These are phyloP conservation scores for Neopestalotiopsis rosae DNA, from an alignment of 2,329 filamentous ascomycete species.

Conservation along the genomic window DNA sequence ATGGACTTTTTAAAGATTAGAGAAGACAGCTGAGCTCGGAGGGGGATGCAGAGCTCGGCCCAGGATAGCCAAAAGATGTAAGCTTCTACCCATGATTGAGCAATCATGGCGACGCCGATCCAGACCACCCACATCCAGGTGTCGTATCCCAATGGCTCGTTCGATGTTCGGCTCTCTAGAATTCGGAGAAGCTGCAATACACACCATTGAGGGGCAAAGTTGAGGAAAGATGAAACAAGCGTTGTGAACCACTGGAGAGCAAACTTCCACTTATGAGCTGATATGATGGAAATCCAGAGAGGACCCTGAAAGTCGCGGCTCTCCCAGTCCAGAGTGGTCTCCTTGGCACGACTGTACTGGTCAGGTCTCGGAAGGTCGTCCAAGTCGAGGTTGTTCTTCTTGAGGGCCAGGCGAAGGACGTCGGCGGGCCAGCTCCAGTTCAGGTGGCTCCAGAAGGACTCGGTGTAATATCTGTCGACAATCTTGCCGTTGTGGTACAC, in stretches of 20 bases:
- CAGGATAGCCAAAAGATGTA: constrained; percentile 72
- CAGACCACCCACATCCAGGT: constrained; percentile 73
- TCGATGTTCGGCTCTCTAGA: constrained; percentile 61
- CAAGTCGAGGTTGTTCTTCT: constrained; percentile 65
- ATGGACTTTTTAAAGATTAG: constrained; percentile 80
- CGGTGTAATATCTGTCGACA: constrained; percentile 69
- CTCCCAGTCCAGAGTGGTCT: constrained; percentile 56
- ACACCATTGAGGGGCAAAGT: constrained; percentile 73
- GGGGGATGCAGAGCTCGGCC: constrained; percentile 66
- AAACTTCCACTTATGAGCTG: constrained; percentile 62
- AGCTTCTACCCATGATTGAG: constrained; percentile 65
- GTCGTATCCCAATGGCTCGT: constrained; percentile 51
- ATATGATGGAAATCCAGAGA: constrained; percentile 66
- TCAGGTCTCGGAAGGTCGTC: constrained; percentile 67
- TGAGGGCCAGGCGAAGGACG: constrained; percentile 59
- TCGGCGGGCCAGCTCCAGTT: constrained; percentile 69
- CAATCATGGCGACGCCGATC: constrained; percentile 64
- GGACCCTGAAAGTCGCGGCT: constrained; percentile 49
- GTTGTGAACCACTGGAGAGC: constrained; percentile 64
- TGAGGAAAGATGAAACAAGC: constrained; percentile 58
- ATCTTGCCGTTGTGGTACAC: constrained; percentile 63
- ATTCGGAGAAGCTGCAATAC: constrained; percentile 69
- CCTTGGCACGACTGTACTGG: constrained; percentile 57
- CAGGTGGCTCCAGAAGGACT: constrained; percentile 64
- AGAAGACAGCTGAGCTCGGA: constrained; percentile 73